phyloP scores from a whole-genome alignment of 2,329 filamentous ascomycete species.

The Xylaria sp. region DNA sequence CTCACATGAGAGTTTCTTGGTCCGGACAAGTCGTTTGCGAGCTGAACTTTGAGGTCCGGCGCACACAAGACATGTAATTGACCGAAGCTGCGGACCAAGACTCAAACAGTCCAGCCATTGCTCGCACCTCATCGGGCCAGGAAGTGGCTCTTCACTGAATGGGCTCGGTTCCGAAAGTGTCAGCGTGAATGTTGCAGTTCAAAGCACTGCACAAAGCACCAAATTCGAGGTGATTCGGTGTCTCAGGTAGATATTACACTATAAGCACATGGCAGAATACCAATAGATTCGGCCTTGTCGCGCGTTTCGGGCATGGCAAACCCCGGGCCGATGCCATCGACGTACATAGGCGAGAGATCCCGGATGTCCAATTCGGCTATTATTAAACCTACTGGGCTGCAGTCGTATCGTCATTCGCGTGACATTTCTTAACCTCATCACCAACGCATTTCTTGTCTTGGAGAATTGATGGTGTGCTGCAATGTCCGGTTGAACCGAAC shows the following conservation, averaged over 20 bases:
- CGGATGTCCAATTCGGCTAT: slow-evolving; percentile 1
- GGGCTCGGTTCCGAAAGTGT: slow-evolving; percentile 11
- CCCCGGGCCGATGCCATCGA: background rate
- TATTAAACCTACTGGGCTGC: background rate
- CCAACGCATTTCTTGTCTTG: background rate
- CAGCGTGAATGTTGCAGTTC: background rate
- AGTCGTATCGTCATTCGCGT: background rate
- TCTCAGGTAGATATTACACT: slow-evolving; percentile 13
- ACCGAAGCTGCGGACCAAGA: slow-evolving; percentile 22
- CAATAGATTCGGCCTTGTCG: background rate
- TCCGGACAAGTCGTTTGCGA: slow-evolving; percentile 29
- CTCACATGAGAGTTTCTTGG: slow-evolving; percentile 18
- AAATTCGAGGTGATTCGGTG: background rate
- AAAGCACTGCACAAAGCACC: background rate
- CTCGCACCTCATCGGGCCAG: background rate
- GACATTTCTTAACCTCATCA: background rate
- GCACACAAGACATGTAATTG: slow-evolving; percentile 29
- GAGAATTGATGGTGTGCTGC: background rate
- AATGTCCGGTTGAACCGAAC: slow-evolving; percentile 3
- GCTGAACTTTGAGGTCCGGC: slow-evolving; percentile 38
- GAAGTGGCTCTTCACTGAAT: background rate
- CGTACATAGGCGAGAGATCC: background rate
- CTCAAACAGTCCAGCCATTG: background rate
- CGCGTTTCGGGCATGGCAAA: slow-evolving; percentile 10
- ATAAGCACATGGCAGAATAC: background rate